Evolutionary conservation across 345 rosid species (phyloP).

Genomic region (Murraya paniculata): DNA sequence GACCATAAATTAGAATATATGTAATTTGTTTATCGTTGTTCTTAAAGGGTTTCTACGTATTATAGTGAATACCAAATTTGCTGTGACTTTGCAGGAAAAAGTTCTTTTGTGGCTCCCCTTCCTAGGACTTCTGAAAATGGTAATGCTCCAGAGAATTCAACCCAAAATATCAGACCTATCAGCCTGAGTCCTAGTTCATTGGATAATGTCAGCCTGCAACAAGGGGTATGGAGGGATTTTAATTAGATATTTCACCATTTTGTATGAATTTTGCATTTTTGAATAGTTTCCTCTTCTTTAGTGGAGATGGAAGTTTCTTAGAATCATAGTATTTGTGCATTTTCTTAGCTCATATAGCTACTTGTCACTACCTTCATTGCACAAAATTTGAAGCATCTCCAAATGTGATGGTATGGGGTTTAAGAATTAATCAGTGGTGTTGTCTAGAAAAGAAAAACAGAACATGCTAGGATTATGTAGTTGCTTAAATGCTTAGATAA

Average conservation of each 20-base stretch:
- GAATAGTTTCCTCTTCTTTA: background rate
- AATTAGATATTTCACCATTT: background rate
- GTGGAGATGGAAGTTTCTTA: background rate
- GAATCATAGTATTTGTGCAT: background rate
- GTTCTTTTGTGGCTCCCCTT: slow-evolving; percentile 54
- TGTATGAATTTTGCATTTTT: background rate
- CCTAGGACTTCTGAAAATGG: slow-evolving; percentile 46
- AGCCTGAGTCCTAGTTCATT: slow-evolving; percentile 51
- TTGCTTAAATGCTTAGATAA: background rate
- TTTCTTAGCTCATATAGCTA: background rate
- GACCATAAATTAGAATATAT: background rate
- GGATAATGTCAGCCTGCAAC: slow-evolving; percentile 24
- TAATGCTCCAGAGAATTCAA: slow-evolving; percentile 31
- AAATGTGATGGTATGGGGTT: background rate
- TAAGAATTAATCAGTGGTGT: background rate
- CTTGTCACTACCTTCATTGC: background rate
- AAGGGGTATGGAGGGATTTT: slow-evolving; percentile 33
- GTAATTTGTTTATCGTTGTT: background rate
- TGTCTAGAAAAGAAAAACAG: background rate
- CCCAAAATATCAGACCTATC: slow-evolving; percentile 36
- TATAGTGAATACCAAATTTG: slow-evolving; percentile 12
- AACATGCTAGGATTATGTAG: background rate
- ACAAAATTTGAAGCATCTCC: background rate
- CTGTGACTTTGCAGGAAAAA: slow-evolving; percentile 42
- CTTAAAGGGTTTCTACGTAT: background rate